Evolutionary conservation across 2,329 filamentous ascomycete species (phyloP).

Genomic region (Macrophomina tecta): DNA sequence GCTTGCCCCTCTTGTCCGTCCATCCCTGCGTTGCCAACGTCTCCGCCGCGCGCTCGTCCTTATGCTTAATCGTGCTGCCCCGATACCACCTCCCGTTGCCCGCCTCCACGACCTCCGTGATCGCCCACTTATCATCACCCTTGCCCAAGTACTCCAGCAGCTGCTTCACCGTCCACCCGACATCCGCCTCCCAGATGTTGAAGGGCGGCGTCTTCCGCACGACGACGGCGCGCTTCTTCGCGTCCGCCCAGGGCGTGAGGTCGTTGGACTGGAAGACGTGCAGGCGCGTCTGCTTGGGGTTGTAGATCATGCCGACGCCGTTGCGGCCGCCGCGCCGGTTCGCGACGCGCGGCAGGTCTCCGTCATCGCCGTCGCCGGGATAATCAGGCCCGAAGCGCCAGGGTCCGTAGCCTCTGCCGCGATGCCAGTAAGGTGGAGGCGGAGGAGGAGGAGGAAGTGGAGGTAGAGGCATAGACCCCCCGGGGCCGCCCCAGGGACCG

Average conservation of each 20-base stretch:
- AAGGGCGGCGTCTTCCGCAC: not conserved
- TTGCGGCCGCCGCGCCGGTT: not conserved
- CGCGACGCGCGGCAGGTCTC: not conserved
- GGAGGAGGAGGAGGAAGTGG: not conserved
- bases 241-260: constrained; percentile 21
- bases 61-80: constrained; percentile 24
- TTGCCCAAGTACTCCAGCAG: constrained; percentile 26
- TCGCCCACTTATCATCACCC: constrained; percentile 19
- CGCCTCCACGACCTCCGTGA: constrained; percentile 30
- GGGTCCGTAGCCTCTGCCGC: too few relatives aligned
- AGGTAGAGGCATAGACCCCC: not conserved
- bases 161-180: constrained; percentile 22
- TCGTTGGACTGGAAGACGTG: constrained; percentile 23
- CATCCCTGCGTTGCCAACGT: constrained; percentile 18
- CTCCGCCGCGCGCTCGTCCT: constrained; percentile 6
- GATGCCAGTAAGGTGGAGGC: too few relatives aligned
- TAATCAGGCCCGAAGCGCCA: not conserved
- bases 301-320: constrained; percentile 17
- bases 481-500: not conserved
- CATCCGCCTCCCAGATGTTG: constrained; percentile 19
- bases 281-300: constrained; percentile 9
- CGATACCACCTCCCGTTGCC: constrained; percentile 27
- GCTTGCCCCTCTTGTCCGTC: constrained; percentile 15
- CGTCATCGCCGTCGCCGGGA: not conserved
- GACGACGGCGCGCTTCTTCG: not conserved